Conservation (phyloP, 495 filamentous ascomycete genomes). For the Penicillium salamii region DNA sequence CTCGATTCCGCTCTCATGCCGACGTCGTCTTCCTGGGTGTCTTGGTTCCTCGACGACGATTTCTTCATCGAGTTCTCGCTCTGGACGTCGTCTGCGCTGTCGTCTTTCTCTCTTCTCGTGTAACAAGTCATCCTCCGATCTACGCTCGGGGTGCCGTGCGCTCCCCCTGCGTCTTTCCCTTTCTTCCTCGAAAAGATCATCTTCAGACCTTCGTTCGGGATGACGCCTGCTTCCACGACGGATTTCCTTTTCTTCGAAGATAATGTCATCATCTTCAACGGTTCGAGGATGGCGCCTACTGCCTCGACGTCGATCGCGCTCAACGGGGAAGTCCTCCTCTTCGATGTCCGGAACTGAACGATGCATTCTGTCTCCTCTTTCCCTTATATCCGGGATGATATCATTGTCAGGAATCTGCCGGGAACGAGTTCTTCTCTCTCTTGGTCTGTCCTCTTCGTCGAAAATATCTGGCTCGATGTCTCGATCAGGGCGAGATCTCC, state of each 20-base stretch:
- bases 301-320: constrained; percentile 9
- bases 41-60: background rate
- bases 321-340: background rate
- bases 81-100: constrained; percentile 7
- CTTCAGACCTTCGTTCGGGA: constrained; percentile 24
- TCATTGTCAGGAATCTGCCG: constrained; percentile 31
- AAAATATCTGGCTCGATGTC: too few species aligned
- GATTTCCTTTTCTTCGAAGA: background rate
- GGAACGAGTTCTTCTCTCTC: too few species aligned
- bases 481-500: background rate
- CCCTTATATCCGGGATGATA: background rate
- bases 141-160: constrained; percentile 13
- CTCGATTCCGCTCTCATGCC: constrained; percentile 17
- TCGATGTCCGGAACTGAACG: background rate
- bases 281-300: constrained; percentile 14
- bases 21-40: background rate
- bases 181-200: constrained; percentile 19
- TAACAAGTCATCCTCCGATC: constrained; percentile 32
- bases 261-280: constrained; percentile 23
- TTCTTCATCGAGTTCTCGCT: background rate
- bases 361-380: background rate
- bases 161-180: constrained; percentile 10
- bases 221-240: constrained; percentile 5
- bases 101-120: constrained; percentile 28
- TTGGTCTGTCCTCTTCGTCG: too few species aligned